phyloP scores from a whole-genome alignment of 2,329 filamentous ascomycete species.

The Dendrostoma leiphaemia region DNA sequence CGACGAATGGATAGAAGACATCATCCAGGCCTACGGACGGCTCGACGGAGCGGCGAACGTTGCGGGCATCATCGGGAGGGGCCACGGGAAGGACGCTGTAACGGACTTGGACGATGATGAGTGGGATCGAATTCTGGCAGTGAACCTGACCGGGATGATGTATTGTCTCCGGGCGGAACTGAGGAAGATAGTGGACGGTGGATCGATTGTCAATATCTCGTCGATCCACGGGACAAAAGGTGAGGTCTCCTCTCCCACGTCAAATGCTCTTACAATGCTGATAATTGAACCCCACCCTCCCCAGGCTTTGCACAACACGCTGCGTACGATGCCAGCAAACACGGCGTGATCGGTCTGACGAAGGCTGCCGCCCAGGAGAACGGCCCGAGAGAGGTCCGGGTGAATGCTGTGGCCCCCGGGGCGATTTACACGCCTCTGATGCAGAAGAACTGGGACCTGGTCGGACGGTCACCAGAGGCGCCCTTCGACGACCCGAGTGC shows the following conservation, averaged over 20 bases:
- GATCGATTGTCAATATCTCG: conserved; percentile 58
- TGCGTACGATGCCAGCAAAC: conserved; percentile 37
- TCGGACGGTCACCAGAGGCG: conserved; percentile 33
- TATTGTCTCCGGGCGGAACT: conserved; percentile 48
- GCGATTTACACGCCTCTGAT: conserved; percentile 50
- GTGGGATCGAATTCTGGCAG: conserved; percentile 46
- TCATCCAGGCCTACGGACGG: conserved; percentile 48
- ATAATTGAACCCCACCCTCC: too few relatives aligned
- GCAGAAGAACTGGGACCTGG: conserved; percentile 39
- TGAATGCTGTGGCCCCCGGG: conserved; percentile 48
- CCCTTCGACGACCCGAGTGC: conserved; percentile 41
- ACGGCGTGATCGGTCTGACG: conserved; percentile 37
- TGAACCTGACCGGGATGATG: conserved; percentile 52
- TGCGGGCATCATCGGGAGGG: conserved; percentile 47
- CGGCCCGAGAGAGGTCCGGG: conserved; percentile 41
- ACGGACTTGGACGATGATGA: conserved; percentile 45
- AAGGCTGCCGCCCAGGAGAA: conserved; percentile 34
- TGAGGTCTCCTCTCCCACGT: conserved; percentile 9
- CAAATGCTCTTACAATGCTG: too few relatives aligned
- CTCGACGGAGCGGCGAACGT: conserved; percentile 56
- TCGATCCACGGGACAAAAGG: conserved; percentile 47
- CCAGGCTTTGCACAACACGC: conserved; percentile 38
- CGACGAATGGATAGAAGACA: conserved; percentile 47
- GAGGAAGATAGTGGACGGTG: conserved; percentile 42
- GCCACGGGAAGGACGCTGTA: conserved; percentile 38